phyloP scores from a whole-genome alignment of 768 basidiomycete species.

The Kwoniella heveanensis region DNA sequence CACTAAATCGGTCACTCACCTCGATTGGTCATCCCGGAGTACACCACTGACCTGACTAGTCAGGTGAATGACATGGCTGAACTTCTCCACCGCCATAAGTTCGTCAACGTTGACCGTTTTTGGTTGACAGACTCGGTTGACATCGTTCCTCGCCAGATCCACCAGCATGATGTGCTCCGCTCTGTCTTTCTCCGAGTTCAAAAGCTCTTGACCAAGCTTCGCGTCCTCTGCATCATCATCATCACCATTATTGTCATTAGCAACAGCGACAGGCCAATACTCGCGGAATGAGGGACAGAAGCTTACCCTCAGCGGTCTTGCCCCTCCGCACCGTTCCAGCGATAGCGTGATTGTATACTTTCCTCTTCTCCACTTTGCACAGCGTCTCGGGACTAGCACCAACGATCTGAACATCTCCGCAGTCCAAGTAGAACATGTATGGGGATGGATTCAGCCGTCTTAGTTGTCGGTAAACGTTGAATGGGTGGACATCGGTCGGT shows the following conservation, averaged over 20 bases:
- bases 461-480: constrained; percentile 93
- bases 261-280: background rate
- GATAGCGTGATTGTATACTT: constrained; percentile 96
- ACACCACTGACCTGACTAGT: constrained; percentile 91
- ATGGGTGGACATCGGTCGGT: constrained; percentile 86
- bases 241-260: too few species aligned
- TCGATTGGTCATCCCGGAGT: constrained; percentile 76
- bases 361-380: constrained; percentile 88
- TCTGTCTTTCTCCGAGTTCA: constrained; percentile 87
- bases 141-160: constrained; percentile 96
- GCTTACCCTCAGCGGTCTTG: constrained; percentile 76
- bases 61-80: constrained; percentile 96
- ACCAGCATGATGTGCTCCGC: constrained; percentile 99
- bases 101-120: constrained; percentile 94
- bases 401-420: constrained; percentile 89
- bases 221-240: constrained; percentile 72
- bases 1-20: constrained; percentile 62
- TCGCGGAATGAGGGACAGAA: too few species aligned
- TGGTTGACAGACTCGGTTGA: constrained; percentile 94
- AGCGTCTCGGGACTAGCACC: constrained; percentile 97
- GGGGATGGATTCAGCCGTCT: constrained; percentile 96
- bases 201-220: constrained; percentile 69
- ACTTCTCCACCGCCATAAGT: constrained; percentile 89
- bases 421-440: constrained; percentile 98
- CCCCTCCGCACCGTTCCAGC: constrained; percentile 92